Base-by-base conservation (phyloP, 371 early-diverging fungal species). In the Mortierella polycephala region DNA sequence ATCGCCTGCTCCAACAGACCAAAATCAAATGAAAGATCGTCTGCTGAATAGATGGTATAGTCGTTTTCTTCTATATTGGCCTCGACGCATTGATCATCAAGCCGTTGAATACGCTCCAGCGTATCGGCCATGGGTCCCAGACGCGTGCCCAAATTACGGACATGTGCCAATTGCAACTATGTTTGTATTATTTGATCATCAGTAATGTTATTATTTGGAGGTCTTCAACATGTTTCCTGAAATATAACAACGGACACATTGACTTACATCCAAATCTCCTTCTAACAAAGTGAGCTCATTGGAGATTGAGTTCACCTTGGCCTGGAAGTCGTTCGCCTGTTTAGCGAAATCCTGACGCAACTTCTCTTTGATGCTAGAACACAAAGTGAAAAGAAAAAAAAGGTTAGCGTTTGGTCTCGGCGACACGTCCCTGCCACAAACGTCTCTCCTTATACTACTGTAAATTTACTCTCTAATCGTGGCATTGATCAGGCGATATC, bases 41-140 rank as follows among this genome's bases (percentile, higher is more conserved):
- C 95, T 10, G 91, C 87, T 20, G 95, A 89, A 79, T 93, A 95
- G 12, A 96, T 93, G 6, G 97, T 96, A 66, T 94, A 93, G 79
- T 93, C 97, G 73, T 95, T 96, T 82, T 96, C 96, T 82, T 96
- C 97, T 44, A 96, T 93, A 71, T 93, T 90, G 52, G 96, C 97
- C 41, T 93, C 92, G 2, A 83, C 76, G 67, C 95, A 95, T 51
- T 91, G 90, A 54, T 81, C 80, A 80, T 95, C 91, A 7, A 94
- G 72, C 1, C 82, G 73, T 47, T 90, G 83, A 55, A 97, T 85
- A 0, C 81, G 85, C 53, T 83, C 67, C 21, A 96, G 82, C 0
- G 84, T 74, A 9, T 81, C 74, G 30, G 87, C 87, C 60, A 94
- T 73, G 0, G 85, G 85, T 30, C 79, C 85, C 14, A 93, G 74